Percentiles rank a stretch among this genome's conserved stretches.
Evolutionary conservation across 2,329 filamentous ascomycete genomes (phyloP).

Genomic region (Pseudogymnoascus sp.): DNA sequence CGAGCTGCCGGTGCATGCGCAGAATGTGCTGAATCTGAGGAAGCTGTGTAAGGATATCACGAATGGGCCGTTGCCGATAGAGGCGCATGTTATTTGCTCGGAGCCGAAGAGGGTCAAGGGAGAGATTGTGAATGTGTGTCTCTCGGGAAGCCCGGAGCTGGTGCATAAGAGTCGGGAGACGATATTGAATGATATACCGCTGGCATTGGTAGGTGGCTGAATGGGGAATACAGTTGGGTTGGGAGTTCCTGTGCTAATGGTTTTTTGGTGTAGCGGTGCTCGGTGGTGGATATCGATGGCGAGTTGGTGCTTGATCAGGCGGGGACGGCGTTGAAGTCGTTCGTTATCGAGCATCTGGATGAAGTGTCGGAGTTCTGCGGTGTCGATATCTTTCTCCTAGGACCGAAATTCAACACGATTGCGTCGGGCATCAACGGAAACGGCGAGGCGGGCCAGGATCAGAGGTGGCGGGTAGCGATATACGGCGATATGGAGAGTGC

Average conservation of each 20-base stretch:
- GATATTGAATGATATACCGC: constrained; percentile 84
- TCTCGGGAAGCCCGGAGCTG: constrained; percentile 78
- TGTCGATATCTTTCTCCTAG: constrained; percentile 92
- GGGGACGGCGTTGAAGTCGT: constrained; percentile 59
- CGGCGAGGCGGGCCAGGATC: constrained; percentile 71
- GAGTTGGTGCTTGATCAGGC: constrained; percentile 73
- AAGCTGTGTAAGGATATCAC: constrained; percentile 77
- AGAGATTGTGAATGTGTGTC: constrained; percentile 77
- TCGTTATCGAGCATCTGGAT: constrained; percentile 78
- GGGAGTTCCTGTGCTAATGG: constrained; percentile 13
- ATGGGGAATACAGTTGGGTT: neutral
- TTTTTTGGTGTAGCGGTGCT: constrained; percentile 60
- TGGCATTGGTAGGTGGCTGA: constrained; percentile 71
- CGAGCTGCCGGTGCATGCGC: constrained; percentile 83
- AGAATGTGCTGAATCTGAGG: constrained; percentile 73
- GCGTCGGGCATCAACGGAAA: constrained; percentile 66
- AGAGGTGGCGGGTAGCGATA: constrained; percentile 85
- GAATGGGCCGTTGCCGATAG: constrained; percentile 59
- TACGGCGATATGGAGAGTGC: constrained; percentile 93
- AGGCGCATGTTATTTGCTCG: constrained; percentile 76
- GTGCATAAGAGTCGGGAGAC: constrained; percentile 85
- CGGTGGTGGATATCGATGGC: constrained; percentile 87
- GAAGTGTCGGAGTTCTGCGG: constrained; percentile 81
- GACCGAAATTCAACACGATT: constrained; percentile 77
- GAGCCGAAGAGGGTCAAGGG: constrained; percentile 65